Base-by-base conservation (phyloP, 148 eudicot species). In the Vaccinium myrtillus region DNA sequence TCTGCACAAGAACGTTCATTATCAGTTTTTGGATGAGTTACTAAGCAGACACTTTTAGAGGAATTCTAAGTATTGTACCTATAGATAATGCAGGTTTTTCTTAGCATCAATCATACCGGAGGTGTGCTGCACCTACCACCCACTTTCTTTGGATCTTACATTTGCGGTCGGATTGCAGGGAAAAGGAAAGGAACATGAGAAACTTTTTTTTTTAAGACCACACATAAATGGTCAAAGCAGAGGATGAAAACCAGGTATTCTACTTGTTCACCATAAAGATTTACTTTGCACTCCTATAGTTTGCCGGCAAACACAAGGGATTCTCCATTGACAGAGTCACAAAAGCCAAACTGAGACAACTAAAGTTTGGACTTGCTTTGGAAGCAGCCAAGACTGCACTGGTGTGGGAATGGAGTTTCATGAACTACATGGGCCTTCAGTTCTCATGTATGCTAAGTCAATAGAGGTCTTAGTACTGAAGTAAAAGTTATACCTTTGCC, bases 401-500 rank as follows among this genome's bases (percentile, higher is more conserved):
- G 67, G 50, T 19, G 39, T 12, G 74, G 12, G 74, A 69, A 79
- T 79, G 49, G 61, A 79, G 49, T 21, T 51, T 27, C 46, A 32
- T 25, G 19, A 27, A 25, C 21, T 78, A 54, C 10, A 6, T 4
- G 18, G 25, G 43, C 58, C 81, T 79, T 30, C 6, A 8, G 32
- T 8, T 1, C 55, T 25, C 80, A 56, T 18, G 25, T 8, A 56
- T 9, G 81, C 50, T 56, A 69, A 8, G 61, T 19, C 71, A 46
- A 46, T 46, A 81, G 59, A 58, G 25, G 63, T 27, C 61, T 51
- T 32, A 14, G 27, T 27, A 67, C 69, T 65, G 4, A 30, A 51
- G 69, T 43, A 79, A 11, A 19, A 78, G 14, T 56, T 81, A 55
- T 88, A 96, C 98, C 98, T 93, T 96, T 79, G 95, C 75, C 88